phyloP scores from a whole-genome alignment of 805 yeast genomes.

The Hanseniaspora mollemarum region DNA sequence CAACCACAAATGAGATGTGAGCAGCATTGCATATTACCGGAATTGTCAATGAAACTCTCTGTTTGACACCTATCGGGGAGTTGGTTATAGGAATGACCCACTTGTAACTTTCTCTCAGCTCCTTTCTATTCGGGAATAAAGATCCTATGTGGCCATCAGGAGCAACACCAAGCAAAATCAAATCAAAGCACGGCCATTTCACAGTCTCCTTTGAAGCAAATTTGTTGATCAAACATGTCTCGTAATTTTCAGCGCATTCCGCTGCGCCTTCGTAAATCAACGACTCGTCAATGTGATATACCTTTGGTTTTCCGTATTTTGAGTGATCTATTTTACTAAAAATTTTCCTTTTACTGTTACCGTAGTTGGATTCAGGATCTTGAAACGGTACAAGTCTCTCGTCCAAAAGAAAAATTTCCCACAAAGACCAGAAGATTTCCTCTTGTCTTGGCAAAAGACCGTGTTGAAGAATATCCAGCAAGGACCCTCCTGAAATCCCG shows the following conservation, averaged over 20 bases:
- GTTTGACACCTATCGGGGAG: slow-evolving; percentile 79
- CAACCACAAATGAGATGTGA: slow-evolving; percentile 87
- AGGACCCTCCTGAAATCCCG: slow-evolving; percentile 87
- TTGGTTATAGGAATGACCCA: slow-evolving; percentile 91
- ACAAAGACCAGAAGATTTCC: slow-evolving; percentile 80
- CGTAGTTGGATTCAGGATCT: slow-evolving; percentile 74
- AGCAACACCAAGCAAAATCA: slow-evolving; percentile 87
- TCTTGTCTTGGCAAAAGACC: slow-evolving; percentile 60
- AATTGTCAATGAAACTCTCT: slow-evolving; percentile 78
- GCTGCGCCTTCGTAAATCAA: slow-evolving; percentile 63
- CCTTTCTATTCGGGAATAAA: slow-evolving; percentile 80
- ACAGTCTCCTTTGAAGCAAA: slow-evolving; percentile 96
- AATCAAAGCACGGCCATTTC: slow-evolving; percentile 86
- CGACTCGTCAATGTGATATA: slow-evolving; percentile 72
- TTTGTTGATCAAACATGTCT: slow-evolving; percentile 69
- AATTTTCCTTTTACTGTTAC: slow-evolving; percentile 72
- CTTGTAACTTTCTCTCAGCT: slow-evolving; percentile 77
- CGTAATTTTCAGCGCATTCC: slow-evolving; percentile 90
- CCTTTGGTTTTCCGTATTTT: slow-evolving; percentile 45
- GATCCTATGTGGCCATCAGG: slow-evolving; percentile 98
- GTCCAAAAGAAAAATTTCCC: slow-evolving; percentile 96
- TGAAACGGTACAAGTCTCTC: slow-evolving; percentile 87
- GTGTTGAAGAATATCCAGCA: slow-evolving; percentile 73
- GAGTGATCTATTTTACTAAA: slow-evolving; percentile 44
- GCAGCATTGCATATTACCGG: slow-evolving; percentile 93